Base-by-base conservation (phyloP, 179 eudicot genomes). In the Drosera spatulata region DNA sequence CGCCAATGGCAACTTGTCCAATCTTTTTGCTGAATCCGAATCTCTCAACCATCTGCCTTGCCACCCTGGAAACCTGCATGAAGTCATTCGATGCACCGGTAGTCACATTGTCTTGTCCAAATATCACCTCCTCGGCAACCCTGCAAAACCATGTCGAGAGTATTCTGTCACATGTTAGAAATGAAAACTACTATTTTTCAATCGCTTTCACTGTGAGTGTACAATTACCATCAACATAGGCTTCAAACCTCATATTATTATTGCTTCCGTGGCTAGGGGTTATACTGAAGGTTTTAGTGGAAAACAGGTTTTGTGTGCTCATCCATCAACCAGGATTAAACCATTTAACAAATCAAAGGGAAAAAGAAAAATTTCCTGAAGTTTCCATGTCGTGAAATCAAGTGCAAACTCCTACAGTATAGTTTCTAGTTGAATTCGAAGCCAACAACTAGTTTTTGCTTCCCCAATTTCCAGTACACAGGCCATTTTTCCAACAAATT, bases 21-120 rank as follows among this genome's bases (percentile, higher is more conserved):
- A 87, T 87, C 83, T 90, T 90, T 70, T 90, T 90, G 86, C 97
- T 90, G 82, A 90, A 87, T 37, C 97, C 97, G 41, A 90, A 84
- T 73, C 97, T 83, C 80, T 90, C 96, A 7, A 90, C 97, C 97
- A 90, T 90, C 78, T 90, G 97, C 58, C 97, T 79, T 33, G 97
- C 97, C 58, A 90, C 97, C 64, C 97, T 73, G 33, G 97, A 83
- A 50, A 90, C 97, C 83, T 90, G 97, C 94, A 87, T 90, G 73
- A 90, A 90, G 69, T 90, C 97, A 39, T 78, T 90, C 5, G 97
- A 90, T 63, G 97, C 97, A 13, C 96, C 97, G 33, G 97, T 90
- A 50, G 97, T 90, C 6, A 90, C 97, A 57, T 90, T 90, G 45
- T 90, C 86, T 43, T 75, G 65, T 42, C 97, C 97, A 59, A 90